phyloP scores from a whole-genome alignment of 208 protist species.

The Trypanosoma lewisi region DNA sequence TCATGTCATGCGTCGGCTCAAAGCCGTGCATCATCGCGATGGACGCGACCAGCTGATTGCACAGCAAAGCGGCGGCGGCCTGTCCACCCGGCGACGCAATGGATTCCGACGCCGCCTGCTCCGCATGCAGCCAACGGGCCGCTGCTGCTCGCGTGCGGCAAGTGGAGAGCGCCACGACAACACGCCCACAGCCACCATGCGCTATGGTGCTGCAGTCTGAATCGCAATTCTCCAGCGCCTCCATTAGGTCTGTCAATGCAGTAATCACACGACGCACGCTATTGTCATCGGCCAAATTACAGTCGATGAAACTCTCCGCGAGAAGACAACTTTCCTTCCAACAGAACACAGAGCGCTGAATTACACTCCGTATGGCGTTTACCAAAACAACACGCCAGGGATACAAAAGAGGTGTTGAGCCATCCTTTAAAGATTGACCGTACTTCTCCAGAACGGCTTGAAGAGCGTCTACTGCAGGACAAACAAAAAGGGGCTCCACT shows the following conservation, averaged over 20 bases:
- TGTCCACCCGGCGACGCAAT: conserved; percentile 44
- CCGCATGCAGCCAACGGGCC: conserved; percentile 30
- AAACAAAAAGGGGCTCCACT: conserved; percentile 53
- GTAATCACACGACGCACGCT: conserved; percentile 48
- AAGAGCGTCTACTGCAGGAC: conserved; percentile 40
- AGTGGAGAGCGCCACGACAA: conserved; percentile 33
- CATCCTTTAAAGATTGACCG: background rate
- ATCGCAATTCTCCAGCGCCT: conserved; percentile 49
- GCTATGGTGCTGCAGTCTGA: conserved; percentile 19
- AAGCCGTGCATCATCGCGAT: conserved; percentile 49
- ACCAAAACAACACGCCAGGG: conserved; percentile 59
- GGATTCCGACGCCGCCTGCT: conserved; percentile 20
- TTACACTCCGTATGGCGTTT: conserved; percentile 42
- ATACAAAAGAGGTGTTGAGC: conserved; percentile 31
- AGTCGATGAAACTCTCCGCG: conserved; percentile 42
- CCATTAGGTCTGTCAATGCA: conserved; percentile 46
- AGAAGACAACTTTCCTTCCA: conserved; percentile 44
- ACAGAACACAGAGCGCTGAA: conserved; percentile 52
- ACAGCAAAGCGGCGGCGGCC: conserved; percentile 46
- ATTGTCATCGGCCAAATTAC: conserved; percentile 52
- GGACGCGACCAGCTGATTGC: conserved; percentile 37
- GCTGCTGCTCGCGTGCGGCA: conserved; percentile 2
- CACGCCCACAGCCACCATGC: conserved; percentile 31
- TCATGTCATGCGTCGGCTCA: conserved; percentile 34
- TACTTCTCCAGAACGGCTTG: conserved; percentile 26